Evolutionary conservation across 2,329 filamentous ascomycete species (phyloP).

Genomic region (Xylariaceae sp.): DNA sequence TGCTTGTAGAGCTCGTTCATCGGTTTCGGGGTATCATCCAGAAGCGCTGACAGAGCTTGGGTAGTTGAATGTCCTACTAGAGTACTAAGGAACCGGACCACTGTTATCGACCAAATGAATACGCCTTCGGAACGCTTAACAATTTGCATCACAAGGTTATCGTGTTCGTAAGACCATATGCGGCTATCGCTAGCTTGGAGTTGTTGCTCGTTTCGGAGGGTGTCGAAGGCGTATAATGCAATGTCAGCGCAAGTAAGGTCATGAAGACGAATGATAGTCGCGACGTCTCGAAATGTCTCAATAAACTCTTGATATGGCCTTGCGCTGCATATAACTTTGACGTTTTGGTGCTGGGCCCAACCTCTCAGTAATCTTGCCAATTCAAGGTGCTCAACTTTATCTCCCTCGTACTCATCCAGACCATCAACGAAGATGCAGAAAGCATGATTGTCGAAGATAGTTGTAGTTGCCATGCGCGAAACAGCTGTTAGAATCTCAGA

Average conservation of each 20-base stretch:
- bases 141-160: neutral
- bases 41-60: neutral
- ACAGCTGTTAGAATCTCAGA: neutral
- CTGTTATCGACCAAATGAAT: neutral
- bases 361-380: neutral
- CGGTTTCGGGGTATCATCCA: neutral
- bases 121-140: neutral
- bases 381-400: neutral
- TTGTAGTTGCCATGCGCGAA: neutral
- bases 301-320: neutral
- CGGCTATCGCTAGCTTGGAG: neutral
- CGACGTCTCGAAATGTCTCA: neutral
- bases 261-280: neutral
- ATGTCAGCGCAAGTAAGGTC: neutral
- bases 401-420: too few species aligned
- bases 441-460: neutral
- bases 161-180: neutral
- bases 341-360: neutral
- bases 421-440: neutral
- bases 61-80: neutral
- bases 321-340: neutral
- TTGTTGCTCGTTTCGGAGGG: neutral
- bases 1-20: neutral
- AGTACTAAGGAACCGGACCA: neutral
- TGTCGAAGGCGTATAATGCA: neutral